phyloP scores from a whole-genome alignment of 768 basidiomycete genomes.

The Leccinum variicolor region DNA sequence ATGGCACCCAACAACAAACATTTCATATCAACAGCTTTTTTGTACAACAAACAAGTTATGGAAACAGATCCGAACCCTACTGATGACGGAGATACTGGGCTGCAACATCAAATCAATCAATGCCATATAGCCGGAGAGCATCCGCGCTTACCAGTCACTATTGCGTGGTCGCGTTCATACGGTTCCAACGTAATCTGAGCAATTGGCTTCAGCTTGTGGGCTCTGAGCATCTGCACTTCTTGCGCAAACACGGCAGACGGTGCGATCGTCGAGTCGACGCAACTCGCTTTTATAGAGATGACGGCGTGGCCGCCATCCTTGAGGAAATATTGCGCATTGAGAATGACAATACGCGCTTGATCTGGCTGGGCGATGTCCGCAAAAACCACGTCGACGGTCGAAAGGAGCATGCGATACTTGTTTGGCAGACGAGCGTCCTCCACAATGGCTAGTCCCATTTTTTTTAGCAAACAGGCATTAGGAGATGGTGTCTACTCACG shows the following conservation, averaged over 20 bases:
- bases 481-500: slow-evolving; percentile 51
- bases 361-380: slow-evolving; percentile 98
- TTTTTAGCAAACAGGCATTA: not conserved
- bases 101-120: slow-evolving; percentile 13
- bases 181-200: slow-evolving; percentile 96
- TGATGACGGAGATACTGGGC: slow-evolving; percentile 48
- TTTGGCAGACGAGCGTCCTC: slow-evolving; percentile 97
- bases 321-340: slow-evolving; percentile 94
- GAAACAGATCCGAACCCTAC: slow-evolving; percentile 15
- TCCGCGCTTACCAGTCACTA: slow-evolving; percentile 67
- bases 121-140: not conserved
- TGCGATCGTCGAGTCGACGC: slow-evolving; percentile 94
- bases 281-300: slow-evolving; percentile 98
- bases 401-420: slow-evolving; percentile 95
- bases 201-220: slow-evolving; percentile 82
- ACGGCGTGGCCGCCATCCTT: slow-evolving; percentile 90
- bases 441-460: slow-evolving; percentile 66
- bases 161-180: slow-evolving; percentile 87
- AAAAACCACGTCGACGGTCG: slow-evolving; percentile 95
- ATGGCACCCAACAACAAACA: slow-evolving; percentile 18
- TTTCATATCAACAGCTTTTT: slow-evolving; percentile 20
- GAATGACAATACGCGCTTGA: slow-evolving; percentile 93
- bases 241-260: slow-evolving; percentile 86
- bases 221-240: slow-evolving; percentile 80
- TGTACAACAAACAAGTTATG: slow-evolving; percentile 2